Base-by-base conservation (phyloP, 2,329 filamentous ascomycete genomes). In the Epichloe sp. region DNA sequence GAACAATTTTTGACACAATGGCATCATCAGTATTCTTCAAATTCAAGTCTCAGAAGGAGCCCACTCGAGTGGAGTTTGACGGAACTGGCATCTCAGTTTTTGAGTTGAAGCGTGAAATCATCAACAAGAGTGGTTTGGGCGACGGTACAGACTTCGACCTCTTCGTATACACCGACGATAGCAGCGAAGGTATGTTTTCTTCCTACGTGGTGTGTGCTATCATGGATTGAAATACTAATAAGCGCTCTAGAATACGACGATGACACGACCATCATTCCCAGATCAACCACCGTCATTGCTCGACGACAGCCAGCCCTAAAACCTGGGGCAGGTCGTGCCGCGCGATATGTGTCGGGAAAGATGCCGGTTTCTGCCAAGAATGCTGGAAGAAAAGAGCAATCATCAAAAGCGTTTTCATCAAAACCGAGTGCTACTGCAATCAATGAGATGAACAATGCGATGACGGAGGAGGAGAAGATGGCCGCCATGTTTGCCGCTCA, bases 1-100 rank as follows among this genome's bases (percentile, higher is more conserved):
- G 56, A 55, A 48, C 19, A 23, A 50, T 50, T 73, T 47, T n/a
- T 31, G 38, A 81, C 40, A 44, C 63, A 63, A 96, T 96, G 90
- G 82, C 88, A 66, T 95, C 93, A 52, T 97, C 90, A 59, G 93
- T 98, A 65, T 97, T 96, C 73, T 98, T 96, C 86, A 95, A 95
- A 74, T 98, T 98, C 83, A 97, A 96, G 74, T 97, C 91, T 60
- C 89, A 94, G 67, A 96, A 89, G 74, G 93, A 97, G 66, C 88
- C 89, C 54, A 88, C 88, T 52, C 83, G 90, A 64, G 89, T 98
- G 62, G 87, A 90, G 64, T 97, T 98, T 69, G 91, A 98, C 71
- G 93, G 93, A 65, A 96, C 91, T 62, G 88, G 88, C 69, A 95
- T 97, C 65, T 95, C 91, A 55, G 93, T 97, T 57, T 98, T 97